These are phyloP conservation scores for Rhamnella rubrinervis DNA, from an alignment of 331 rosid genomes.

Conservation along the genomic window DNA sequence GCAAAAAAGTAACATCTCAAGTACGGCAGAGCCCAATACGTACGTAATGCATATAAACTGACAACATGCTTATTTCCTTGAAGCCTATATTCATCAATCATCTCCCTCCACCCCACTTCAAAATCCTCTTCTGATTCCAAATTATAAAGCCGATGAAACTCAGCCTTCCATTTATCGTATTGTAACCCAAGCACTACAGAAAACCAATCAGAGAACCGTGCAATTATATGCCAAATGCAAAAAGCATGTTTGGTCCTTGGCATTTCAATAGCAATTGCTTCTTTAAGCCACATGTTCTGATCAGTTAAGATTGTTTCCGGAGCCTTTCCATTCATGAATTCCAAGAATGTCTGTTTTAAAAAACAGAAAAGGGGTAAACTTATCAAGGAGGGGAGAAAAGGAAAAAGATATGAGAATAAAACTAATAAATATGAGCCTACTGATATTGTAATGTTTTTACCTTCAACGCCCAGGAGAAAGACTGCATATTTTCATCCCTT, in stretches of 20 bases:
- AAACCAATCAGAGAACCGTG: constrained; percentile 73
- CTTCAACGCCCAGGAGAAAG: constrained; percentile 83
- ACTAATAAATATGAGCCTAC: neutral
- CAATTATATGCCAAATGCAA: constrained; percentile 65
- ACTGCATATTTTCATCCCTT: constrained; percentile 61
- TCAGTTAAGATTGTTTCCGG: constrained; percentile 66
- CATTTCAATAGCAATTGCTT: constrained; percentile 61
- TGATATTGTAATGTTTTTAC: constrained; percentile 29
- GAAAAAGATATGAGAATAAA: neutral
- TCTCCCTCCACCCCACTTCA: constrained; percentile 61
- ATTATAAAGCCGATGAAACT: constrained; percentile 62
- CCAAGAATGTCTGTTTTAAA: constrained; percentile 49
- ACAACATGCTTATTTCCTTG: constrained; percentile 52
- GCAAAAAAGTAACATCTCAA: constrained; percentile 65
- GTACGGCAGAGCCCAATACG: constrained; percentile 65
- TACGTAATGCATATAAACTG: constrained; percentile 54
- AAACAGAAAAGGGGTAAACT: neutral
- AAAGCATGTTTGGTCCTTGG: constrained; percentile 60
- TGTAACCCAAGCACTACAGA: constrained; percentile 55
- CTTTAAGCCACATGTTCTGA: constrained; percentile 71
- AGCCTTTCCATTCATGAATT: constrained; percentile 67
- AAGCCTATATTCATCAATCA: constrained; percentile 54
- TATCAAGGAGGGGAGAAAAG: neutral
- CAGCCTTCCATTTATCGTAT: constrained; percentile 67
- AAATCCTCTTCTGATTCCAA: constrained; percentile 56